phyloP scores from a whole-genome alignment of 495 filamentous ascomycete species.

The Poronia punctata region DNA sequence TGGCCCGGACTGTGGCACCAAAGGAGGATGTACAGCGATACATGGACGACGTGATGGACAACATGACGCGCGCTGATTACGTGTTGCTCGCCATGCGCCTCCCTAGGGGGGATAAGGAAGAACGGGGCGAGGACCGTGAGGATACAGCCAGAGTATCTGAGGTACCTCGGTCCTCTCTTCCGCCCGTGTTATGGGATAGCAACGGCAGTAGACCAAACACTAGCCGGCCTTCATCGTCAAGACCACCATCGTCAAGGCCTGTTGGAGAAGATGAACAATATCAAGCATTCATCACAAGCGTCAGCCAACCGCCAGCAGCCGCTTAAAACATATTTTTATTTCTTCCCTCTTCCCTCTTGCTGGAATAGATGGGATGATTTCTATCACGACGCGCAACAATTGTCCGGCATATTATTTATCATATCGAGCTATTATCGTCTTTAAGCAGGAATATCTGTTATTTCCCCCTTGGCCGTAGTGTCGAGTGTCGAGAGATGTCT shows the following conservation, averaged over 20 bases:
- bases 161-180: conserved; percentile 14
- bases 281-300: conserved; percentile 37
- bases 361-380: neutral
- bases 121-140: conserved; percentile 22
- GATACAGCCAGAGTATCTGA: conserved; percentile 19
- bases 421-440: no score
- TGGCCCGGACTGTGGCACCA: conserved; percentile 72
- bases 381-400: neutral
- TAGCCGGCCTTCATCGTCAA: conserved; percentile 23
- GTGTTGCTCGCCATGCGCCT: conserved; percentile 60
- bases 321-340: conserved; percentile 3
- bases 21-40: conserved; percentile 70
- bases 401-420: no score
- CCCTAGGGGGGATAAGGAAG: conserved; percentile 41
- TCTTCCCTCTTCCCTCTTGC: neutral
- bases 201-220: conserved; percentile 26
- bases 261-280: conserved; percentile 41
- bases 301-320: conserved; percentile 18
- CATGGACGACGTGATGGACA: conserved; percentile 79
- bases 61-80: conserved; percentile 61
- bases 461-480: neutral
- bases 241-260: conserved; percentile 22
- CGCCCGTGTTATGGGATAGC: conserved; percentile 36
- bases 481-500: no score
- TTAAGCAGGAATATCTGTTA: neutral